Base-by-base conservation (phyloP, 2,329 filamentous ascomycete genomes). In the Botrytis cinerea region DNA sequence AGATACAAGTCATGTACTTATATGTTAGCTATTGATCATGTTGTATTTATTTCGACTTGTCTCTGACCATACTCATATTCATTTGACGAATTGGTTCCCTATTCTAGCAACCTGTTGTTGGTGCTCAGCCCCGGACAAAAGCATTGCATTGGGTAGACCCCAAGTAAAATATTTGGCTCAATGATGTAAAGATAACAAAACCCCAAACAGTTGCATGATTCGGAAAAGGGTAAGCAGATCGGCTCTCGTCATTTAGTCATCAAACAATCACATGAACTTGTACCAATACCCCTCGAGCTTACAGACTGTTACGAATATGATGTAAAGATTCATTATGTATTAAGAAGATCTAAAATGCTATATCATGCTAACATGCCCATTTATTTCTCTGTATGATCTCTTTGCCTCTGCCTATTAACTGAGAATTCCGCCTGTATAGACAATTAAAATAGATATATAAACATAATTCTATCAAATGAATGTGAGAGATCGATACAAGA, bases 1-100 rank as follows among this genome's bases (percentile, higher is more conserved):
- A 35, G 57, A 35, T 60, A 9, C 3, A 59, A 35, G 3, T 10
- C 4, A 32, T 61, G 76, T 77, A 79, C 68, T 79, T 78, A 71
- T 80, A 78, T 1, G 20, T 16, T 18, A 16, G 62, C 25, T 75
- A 66, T 7, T 75, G 74, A 64, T 80, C 78, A 18, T 77, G 76
- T 28, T 54, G 28, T 5, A 54, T 4, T 2, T 18, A 18, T 54
- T 0, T 12, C 5, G 1, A 54, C 3, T 8, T 2, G 12, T 18
- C n/a, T 54, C 10, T n/a, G 16, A 54, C 8, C 51, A 28, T 28
- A 12, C 51, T 28, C n/a, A 54, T 18, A 28, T 10, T 64, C 70
- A 54, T 66, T 75, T 12, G 77, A 66, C 22, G 62, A 48, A 48
- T n/a, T 35, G 63, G 45, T 38, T 35, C 7, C 20, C 38, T 43